Conservation (phyloP, 371 early-diverging fungal species). For the Mortierella sp. region DNA sequence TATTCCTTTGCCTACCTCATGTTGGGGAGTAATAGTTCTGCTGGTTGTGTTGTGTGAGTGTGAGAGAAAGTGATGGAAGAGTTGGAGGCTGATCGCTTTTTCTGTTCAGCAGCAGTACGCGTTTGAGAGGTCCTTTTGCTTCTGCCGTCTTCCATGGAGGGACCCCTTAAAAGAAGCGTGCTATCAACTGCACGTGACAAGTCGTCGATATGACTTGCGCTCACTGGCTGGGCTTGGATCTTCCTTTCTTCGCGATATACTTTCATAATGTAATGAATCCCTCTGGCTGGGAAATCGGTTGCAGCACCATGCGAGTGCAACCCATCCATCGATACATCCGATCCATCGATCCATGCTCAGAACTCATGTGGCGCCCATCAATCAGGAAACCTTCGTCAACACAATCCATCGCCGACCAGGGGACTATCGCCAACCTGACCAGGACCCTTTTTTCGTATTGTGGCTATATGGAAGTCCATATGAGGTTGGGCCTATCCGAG, state of each 20-base stretch:
- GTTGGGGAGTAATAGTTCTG: neutral
- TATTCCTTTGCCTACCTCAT: conserved; percentile 20
- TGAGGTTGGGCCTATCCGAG: too few species aligned
- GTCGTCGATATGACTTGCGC: neutral
- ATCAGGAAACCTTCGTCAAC: neutral
- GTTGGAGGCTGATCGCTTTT: neutral
- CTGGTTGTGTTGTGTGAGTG: conserved; percentile 6
- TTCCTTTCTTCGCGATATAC: conserved; percentile 52
- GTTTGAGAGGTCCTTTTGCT: conserved; percentile 7
- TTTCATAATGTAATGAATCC: conserved; percentile 37
- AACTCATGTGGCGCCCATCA: conserved; percentile 3
- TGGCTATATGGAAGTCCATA: neutral
- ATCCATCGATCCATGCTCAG: conserved; percentile 12
- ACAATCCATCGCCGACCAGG: neutral
- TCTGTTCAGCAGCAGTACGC: conserved; percentile 1
- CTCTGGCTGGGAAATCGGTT: neutral
- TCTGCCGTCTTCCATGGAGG: neutral
- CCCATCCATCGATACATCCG: conserved; percentile 25
- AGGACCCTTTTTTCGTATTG: neutral
- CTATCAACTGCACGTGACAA: neutral
- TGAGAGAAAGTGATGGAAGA: conserved; percentile 6
- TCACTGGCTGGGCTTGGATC: conserved; percentile 15
- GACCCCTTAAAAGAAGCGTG: neutral
- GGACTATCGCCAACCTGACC: neutral
- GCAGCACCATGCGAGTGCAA: neutral